phyloP scores from a whole-genome alignment of 1,284 basidiomycete genomes.

The Trametes versicolor region DNA sequence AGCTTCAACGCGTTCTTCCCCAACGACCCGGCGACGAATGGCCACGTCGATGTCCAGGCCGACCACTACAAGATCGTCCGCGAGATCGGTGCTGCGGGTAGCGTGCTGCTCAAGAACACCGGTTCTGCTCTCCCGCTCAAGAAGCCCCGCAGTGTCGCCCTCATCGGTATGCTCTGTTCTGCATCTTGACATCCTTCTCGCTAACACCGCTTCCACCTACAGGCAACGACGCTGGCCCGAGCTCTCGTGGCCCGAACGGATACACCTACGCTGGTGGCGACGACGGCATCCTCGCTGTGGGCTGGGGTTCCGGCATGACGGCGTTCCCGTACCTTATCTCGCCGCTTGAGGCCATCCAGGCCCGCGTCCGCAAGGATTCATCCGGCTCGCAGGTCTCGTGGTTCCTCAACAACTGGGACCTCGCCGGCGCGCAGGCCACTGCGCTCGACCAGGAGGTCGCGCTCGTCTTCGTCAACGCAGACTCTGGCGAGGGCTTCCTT shows the following conservation, averaged over 20 bases:
- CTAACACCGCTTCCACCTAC: no score
- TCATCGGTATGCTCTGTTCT: constrained; percentile 54
- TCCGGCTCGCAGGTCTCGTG: constrained; percentile 59
- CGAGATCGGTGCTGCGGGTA: constrained; percentile 79
- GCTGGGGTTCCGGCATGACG: constrained; percentile 70
- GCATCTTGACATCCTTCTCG: neutral
- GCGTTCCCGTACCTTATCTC: constrained; percentile 71
- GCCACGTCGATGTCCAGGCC: constrained; percentile 79
- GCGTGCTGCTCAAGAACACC: constrained; percentile 86
- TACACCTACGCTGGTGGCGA: constrained; percentile 72
- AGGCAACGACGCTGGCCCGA: constrained; percentile 71
- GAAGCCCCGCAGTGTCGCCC: constrained; percentile 63
- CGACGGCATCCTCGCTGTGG: constrained; percentile 83
- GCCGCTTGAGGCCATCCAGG: constrained; percentile 79
- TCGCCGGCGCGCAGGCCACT: constrained; percentile 57
- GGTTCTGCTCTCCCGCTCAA: constrained; percentile 72
- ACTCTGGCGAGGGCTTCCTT: constrained; percentile 85
- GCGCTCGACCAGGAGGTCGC: constrained; percentile 67
- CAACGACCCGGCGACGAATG: constrained; percentile 62
- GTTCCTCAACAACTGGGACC: constrained; percentile 75
- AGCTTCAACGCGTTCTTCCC: constrained; percentile 71
- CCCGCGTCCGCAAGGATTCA: constrained; percentile 65
- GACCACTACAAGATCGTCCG: constrained; percentile 79
- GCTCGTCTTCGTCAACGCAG: constrained; percentile 77
- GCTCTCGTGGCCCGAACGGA: constrained; percentile 75